Conservation (phyloP, 2,329 filamentous ascomycete genomes). For the Ampelomyces quisqualis region DNA sequence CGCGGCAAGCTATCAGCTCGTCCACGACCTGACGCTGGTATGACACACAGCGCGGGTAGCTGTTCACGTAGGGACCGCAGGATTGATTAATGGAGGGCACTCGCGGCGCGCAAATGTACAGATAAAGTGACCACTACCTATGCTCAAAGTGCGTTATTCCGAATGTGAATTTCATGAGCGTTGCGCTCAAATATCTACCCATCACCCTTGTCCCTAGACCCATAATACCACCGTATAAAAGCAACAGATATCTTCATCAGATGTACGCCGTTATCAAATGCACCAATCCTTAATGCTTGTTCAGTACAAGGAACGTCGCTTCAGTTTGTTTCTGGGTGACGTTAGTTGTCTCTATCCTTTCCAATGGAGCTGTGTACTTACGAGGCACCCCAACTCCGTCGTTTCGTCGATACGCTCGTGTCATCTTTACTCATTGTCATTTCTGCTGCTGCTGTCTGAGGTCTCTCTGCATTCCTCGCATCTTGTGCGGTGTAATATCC, state of each 20-base stretch:
- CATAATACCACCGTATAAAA: neutral
- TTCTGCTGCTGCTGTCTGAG: conserved; percentile 5
- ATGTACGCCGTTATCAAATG: too few relatives aligned
- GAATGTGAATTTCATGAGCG: too few relatives aligned
- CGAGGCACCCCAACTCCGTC: conserved; percentile 27
- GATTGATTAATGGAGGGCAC: too few relatives aligned
- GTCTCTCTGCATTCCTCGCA: conserved; percentile 7
- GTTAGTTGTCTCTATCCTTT: conserved; percentile 3
- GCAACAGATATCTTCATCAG: neutral
- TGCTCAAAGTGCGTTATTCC: too few relatives aligned
- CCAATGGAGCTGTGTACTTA: conserved; percentile 9
- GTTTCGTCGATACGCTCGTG: conserved; percentile 15
- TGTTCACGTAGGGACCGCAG: too few relatives aligned
- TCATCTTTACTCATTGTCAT: conserved; percentile 9
- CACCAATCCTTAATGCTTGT: too few relatives aligned
- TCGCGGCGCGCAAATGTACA: too few relatives aligned
- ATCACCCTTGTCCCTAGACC: neutral
- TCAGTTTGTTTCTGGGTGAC: conserved; percentile 14
- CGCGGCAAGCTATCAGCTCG: too few relatives aligned
- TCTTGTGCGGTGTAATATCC: conserved; percentile 19
- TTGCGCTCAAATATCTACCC: neutral
- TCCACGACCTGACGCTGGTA: too few relatives aligned
- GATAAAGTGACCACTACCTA: too few relatives aligned
- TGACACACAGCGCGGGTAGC: too few relatives aligned
- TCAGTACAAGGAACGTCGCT: conserved; percentile 14